These are phyloP conservation scores for Solanum hybrid DNA, from an alignment of 305 asterid genomes.

Conservation along the genomic window DNA sequence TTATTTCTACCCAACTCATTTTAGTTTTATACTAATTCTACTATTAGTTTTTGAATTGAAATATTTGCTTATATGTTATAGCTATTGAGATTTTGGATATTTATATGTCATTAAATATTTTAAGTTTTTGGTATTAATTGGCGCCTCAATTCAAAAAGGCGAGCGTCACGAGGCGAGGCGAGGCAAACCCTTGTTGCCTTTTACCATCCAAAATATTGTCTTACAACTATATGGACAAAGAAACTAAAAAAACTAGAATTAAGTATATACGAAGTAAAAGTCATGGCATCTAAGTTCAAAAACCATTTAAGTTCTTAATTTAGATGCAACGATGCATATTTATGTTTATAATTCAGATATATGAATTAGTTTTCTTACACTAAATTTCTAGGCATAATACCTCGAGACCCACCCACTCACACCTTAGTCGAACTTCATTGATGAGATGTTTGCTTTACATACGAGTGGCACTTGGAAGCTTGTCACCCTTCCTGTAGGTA, in stretches of 20 bases:
- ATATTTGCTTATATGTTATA: background rate
- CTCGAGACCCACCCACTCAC: background rate
- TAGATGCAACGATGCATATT: background rate
- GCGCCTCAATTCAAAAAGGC: background rate
- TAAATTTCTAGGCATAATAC: background rate
- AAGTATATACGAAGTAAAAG: background rate
- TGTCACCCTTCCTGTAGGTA: background rate
- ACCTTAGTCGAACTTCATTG: background rate
- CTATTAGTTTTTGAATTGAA: too few species aligned
- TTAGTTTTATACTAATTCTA: background rate
- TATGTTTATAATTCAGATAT: background rate
- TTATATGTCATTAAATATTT: too few species aligned
- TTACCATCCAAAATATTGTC: background rate
- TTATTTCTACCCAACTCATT: background rate
- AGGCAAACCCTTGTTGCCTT: background rate
- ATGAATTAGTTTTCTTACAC: background rate
- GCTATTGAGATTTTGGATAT: background rate
- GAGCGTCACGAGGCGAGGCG: background rate
- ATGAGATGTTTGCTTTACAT: background rate
- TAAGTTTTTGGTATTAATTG: background rate
- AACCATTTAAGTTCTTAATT: background rate
- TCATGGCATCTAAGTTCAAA: background rate
- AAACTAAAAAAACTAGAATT: background rate
- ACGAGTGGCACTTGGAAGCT: background rate
- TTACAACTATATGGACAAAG: background rate